Evolutionary conservation across 345 rosid genomes (phyloP), one percentile per base, ranked within the genome.

Genomic region (Boechera stricta): DNA sequence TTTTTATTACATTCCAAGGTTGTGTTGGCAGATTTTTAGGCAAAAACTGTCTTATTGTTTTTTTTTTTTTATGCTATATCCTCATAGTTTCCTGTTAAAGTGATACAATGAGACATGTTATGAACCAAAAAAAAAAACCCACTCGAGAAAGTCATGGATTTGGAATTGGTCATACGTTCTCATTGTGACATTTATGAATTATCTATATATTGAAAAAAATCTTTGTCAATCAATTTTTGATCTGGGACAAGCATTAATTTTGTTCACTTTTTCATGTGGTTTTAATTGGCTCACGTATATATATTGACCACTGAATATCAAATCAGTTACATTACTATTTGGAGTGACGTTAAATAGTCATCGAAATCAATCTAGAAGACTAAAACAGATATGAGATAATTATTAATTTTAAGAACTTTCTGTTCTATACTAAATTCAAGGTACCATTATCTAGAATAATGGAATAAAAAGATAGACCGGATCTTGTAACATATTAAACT

Each of bases 221-320:
- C 10, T 6, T 26, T 32, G 61, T 75, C 74, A 67, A 51, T 75
- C 79, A 59, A 39, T 75, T 59, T 69, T 67, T 35, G 26, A 15
- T 59, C 16, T 67, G 61, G 35, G 69, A 59, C 42, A 60, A 59
- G 55, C 55, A 67, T 60, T 75, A n/a, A 1, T 39, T 49, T 67
- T 29, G 45, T 12, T 59, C 28, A 29, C 68, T 47, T 59, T 58
- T 57, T 47, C 59, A 57, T 67, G 67, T 75, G 73, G 73, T 75
- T 68, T 68, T 35, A 52, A 49, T 75, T 60, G 61, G 68, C 62
- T 58, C 59, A 67, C 62, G 73, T 68, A 59, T 36, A 48, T 28
- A 49, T 57, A 67, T 75, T 67, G 74, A 75, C 79, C 67, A 58
- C 16, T 66, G 72, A 74, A 57, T 45, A 45, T 45, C 1, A 28